Evolutionary conservation across 495 filamentous ascomycete species (phyloP).

Genomic region (Penicillium verhagenii): DNA sequence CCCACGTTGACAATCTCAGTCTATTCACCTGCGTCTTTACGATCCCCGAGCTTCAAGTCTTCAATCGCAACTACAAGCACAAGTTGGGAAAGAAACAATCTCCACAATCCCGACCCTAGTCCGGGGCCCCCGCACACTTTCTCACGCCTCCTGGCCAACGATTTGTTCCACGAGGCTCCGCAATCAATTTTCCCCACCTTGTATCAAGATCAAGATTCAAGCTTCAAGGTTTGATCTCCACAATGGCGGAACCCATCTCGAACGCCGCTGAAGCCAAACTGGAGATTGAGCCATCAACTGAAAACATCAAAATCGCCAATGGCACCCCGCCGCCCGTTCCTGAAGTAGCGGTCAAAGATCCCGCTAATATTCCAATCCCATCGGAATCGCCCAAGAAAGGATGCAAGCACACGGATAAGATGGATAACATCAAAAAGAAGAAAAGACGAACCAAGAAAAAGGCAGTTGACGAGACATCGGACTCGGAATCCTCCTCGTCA

Average conservation of each 20-base stretch:
- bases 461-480: constrained; percentile 28
- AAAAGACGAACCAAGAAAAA: constrained; percentile 27
- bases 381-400: constrained; percentile 14
- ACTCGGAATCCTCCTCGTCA: constrained; percentile 3
- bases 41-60: not conserved
- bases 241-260: constrained; percentile 7
- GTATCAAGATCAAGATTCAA: too few species aligned
- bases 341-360: constrained; percentile 28
- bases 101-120: not conserved
- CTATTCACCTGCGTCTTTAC: too few species aligned
- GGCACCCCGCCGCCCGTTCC: constrained; percentile 13
- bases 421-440: constrained; percentile 17
- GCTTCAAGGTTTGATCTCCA: constrained; percentile 24
- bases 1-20: too few species aligned
- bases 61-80: too few species aligned
- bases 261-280: constrained; percentile 4
- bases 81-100: not conserved
- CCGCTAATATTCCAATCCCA: constrained; percentile 19
- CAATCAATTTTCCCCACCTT: constrained; percentile 15
- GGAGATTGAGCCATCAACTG: constrained; percentile 30
- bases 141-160: too few species aligned
- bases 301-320: constrained; percentile 23
- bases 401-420: constrained; percentile 38
- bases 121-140: not conserved
- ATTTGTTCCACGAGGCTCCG: not conserved